Evolutionary conservation across 345 rosid species (phyloP).

Genomic region (Arabis alpina): DNA sequence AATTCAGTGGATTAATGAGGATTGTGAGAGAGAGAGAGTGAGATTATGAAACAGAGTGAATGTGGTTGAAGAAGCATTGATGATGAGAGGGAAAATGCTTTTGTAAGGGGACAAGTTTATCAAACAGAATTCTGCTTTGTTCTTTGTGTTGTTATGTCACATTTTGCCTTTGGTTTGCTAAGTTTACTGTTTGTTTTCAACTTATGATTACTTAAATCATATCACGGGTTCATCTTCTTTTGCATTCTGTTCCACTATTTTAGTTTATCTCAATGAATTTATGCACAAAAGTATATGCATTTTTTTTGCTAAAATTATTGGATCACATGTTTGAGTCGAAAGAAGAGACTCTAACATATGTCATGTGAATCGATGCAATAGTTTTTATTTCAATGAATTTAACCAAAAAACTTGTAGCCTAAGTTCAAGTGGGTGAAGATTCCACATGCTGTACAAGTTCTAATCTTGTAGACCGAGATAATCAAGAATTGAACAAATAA

Average conservation of each 20-base stretch:
- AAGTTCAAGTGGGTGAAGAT: too few relatives aligned
- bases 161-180: constrained; percentile 24
- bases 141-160: constrained; percentile 38
- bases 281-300: constrained; percentile 11
- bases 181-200: constrained; percentile 36
- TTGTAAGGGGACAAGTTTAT: constrained; percentile 37
- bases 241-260: constrained; percentile 22
- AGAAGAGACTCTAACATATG: constrained; percentile 10
- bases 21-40: constrained; percentile 3
- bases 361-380: constrained; percentile 1
- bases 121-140: constrained; percentile 27
- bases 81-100: constrained; percentile 25
- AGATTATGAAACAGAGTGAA: constrained; percentile 23
- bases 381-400: not conserved
- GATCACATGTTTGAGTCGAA: constrained; percentile 29
- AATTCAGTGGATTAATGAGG: constrained; percentile 23
- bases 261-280: not conserved
- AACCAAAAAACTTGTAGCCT: too few relatives aligned
- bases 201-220: constrained; percentile 29
- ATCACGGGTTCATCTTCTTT: constrained; percentile 41
- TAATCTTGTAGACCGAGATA: constrained; percentile 6
- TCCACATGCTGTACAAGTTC: not conserved
- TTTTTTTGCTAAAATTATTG: constrained; percentile 4
- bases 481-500: constrained; percentile 26
- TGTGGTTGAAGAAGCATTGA: constrained; percentile 45